Conservation (phyloP, 345 rosid species). For the Lenwebbia sp. region DNA sequence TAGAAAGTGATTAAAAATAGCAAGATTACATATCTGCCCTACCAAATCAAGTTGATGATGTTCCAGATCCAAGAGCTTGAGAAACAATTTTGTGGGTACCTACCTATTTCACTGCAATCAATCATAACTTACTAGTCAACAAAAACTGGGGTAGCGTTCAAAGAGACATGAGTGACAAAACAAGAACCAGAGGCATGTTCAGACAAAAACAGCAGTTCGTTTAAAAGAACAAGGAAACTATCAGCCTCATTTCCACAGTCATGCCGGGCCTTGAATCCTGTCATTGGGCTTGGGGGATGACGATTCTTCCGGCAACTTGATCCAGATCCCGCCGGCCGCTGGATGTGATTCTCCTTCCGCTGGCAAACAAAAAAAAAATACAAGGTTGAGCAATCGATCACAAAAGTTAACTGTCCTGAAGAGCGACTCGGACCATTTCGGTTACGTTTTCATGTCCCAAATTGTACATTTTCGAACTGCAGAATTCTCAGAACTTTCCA, state of each 20-base stretch:
- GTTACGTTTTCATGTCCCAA: not conserved
- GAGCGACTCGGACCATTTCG: not conserved
- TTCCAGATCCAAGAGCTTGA: not conserved
- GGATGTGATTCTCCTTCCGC: constrained; percentile 38
- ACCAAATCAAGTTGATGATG: not conserved
- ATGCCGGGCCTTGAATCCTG: not conserved
- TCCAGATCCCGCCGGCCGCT: constrained; percentile 40
- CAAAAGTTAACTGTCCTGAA: not conserved
- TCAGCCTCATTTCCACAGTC: not conserved
- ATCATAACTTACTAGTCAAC: not conserved
- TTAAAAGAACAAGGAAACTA: not conserved
- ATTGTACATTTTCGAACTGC: not conserved
- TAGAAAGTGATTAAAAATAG: not conserved
- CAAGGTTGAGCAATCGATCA: not conserved
- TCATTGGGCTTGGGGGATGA: constrained; percentile 4
- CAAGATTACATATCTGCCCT: not conserved
- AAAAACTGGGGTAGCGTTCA: not conserved
- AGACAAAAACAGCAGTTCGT: not conserved
- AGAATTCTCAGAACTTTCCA: not conserved
- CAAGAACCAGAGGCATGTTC: not conserved
- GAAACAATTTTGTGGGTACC: not conserved
- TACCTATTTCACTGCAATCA: too few species aligned
- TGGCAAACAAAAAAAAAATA: constrained; percentile 1
- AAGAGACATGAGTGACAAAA: not conserved
- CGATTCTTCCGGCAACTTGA: constrained; percentile 40